Base-by-base conservation (phyloP, 805 yeast genomes). In the Candida ortonii region DNA sequence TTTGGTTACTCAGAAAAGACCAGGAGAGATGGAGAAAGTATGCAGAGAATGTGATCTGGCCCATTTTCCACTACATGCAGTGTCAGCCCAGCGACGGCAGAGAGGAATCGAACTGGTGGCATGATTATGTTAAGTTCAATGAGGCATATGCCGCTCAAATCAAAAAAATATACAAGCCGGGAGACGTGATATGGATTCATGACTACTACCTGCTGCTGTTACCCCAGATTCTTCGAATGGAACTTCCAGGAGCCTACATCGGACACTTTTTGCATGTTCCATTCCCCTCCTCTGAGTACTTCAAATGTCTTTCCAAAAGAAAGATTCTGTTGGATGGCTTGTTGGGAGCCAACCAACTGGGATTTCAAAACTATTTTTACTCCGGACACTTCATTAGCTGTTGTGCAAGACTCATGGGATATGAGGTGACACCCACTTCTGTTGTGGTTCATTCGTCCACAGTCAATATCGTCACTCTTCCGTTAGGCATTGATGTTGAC, bases 251-350 rank as follows among this genome's bases (percentile, higher is more conserved):
- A 37, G 84, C 85, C 5, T 67, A 68, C 41, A 82, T 89, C 45
- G 93, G 90, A 10, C 76, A 84, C 34, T 88, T 76, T 59, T 62
- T 89, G 46, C 96, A 89, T 58, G 74, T 86, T 3, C 96, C 97
- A n/a, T 89, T 90, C 71, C 96, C 97, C 9, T 80, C 95, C 16
- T 80, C 88, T 12, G 99, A 93, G 61, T 88, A 89, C 58, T 87
- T 93, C 64, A 73, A 97, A 43, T 84, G 95, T 47, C 62, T 94
- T 22, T 80, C 96, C 23, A 84, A 84, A 60, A 73, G 98, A 46
- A 71, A 78, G 37, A 82, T 84, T 52, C 65, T 93, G 31, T 68
- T 93, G 39, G 95, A 86, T 52, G 97, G 98, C 12, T 74, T 93
- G 74, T 71, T 93, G 30, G 97, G 97, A 16, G 78, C 96, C 6